Evolutionary conservation across 2,329 filamentous ascomycete genomes (phyloP), one percentile per base, ranked within the genome.

Genomic region (Fusarium praegraminearum): DNA sequence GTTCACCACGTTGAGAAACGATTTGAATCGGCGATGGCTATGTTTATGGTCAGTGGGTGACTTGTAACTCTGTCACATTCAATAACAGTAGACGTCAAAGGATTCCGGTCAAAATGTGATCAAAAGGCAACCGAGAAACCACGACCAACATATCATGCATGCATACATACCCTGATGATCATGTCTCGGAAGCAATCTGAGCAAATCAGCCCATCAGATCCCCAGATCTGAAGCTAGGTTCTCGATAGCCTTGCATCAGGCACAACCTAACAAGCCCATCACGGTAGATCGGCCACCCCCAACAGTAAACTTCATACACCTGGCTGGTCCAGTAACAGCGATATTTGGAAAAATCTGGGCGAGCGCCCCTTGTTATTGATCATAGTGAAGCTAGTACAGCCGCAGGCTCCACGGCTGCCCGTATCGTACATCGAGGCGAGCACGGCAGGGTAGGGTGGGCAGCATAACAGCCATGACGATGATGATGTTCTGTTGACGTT

Each of bases 321-420:
- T 52, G 38, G 33, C 35, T 64, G 47, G 38, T n/a, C 53, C 52
- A 71, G 60, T 47, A 66, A 58, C 59, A 44, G 45, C 45, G 45
- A 47, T 26, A 65, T 44, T 58, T 71, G 68, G 64, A 69, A 71
- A 69, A 64, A 71, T 20, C 68, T 52, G 68, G 68, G 68, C 60
- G 56, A 71, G 56, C 68, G 64, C 68, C 68, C 68, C 63, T 71
- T 65, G 61, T 71, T 71, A 69, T 71, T 71, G 68, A 59, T 71
- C 64, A 60, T 71, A 53, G 58, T 71, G 56, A 65, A 69, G 56
- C 68, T 71, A 71, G 68, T 69, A 69, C 60, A 62, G 53, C 56
- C 57, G 60, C 53, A 56, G 56, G 67, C 43, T 62, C 52, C 56
- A 45, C 33, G 56, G 35, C 60, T 54, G 53, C 55, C 53, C 38